Evolutionary conservation across 2,329 filamentous ascomycete species (phyloP), one percentile per base, ranked within the genome.

Genomic region (Chaetomium strumarium): DNA sequence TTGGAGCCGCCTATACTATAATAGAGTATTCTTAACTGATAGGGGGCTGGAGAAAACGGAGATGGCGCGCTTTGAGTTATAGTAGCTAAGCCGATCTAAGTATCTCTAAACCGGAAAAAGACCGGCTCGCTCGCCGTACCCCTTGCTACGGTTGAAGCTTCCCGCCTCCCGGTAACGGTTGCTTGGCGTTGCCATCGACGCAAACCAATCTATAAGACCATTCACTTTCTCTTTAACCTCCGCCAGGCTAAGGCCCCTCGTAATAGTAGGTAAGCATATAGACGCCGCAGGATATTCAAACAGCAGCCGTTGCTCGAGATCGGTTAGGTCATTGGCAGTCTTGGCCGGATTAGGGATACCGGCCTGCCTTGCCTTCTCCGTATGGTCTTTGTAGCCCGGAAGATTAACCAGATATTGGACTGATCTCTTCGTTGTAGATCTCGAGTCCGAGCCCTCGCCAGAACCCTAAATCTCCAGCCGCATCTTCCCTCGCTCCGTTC

Each of bases 281-380:
- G 29, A 41, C 2, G 38, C 46, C 30, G 38, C 38, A 49, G 46
- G 29, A 34, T 49, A 49, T 49, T 42, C 38, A 20, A 49, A 38
- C 38, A 49, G 38, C 38, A 49, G 38, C 46, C 38, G 46, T 49
- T 38, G 46, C 46, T 49, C 46, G 46, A 42, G 46, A 13, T 49
- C 38, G 24, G 38, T 42, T 16, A 49, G 46, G 2, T 34, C 14
- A 38, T 49, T 36, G 24, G 7, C 7, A 24, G 24, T 4, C 24
- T 24, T 24, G 38, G 46, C 29, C 30, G 29, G 46, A 41, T 42
- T 29, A 42, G 46, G 38, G 42, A 49, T 49, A 49, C 46, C 38
- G 14, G 46, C 37, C 39, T 49, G 38, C 46, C 39, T 49, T 49
- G 46, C 46, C 38, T 29, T 49, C 24, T 36, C 46, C 11, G 29